Conservation (phyloP, 768 basidiomycete genomes). For the Russula emetica region DNA sequence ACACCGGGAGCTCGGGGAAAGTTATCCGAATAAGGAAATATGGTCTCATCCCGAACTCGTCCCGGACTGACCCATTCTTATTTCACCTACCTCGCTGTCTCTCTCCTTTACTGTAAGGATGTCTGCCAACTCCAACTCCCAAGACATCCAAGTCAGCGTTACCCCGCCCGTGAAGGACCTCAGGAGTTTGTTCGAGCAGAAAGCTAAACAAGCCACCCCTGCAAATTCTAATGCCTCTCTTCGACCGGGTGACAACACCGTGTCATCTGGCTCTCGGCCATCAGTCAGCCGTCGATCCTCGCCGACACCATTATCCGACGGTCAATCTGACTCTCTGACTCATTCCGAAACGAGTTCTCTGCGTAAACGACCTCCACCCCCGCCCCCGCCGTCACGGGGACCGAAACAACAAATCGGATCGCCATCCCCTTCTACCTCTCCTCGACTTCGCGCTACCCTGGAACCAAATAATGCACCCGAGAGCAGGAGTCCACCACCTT, state of each 20-base stretch:
- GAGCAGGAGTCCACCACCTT: conserved; percentile 14
- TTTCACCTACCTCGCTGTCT: not conserved
- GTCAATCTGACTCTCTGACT: conserved; percentile 1
- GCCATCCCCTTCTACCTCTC: conserved; percentile 18
- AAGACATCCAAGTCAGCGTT: conserved; percentile 9
- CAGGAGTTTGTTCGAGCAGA: conserved; percentile 19
- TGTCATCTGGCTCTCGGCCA: conserved; percentile 1
- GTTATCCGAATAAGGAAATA: conserved; percentile 13
- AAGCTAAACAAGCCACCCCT: conserved; percentile 7
- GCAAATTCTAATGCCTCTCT: not conserved
- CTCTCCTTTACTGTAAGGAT: conserved; percentile 1
- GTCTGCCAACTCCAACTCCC: not conserved
- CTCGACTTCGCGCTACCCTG: conserved; percentile 7
- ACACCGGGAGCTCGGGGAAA: not conserved
- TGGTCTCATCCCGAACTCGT: not conserved
- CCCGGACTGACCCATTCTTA: too few relatives aligned
- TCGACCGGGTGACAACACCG: conserved; percentile 3
- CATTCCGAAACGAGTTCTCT: conserved; percentile 8
- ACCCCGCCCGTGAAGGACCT: conserved; percentile 22
- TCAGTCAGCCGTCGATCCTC: conserved; percentile 14
- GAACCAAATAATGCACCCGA: conserved; percentile 3
- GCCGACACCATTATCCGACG: conserved; percentile 1
- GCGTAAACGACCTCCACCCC: conserved; percentile 22
- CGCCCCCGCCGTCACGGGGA: conserved; percentile 15
- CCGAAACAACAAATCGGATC: conserved; percentile 20